Conservation (phyloP, 495 filamentous ascomycete genomes). For the Annulohypoxylon nitens region DNA sequence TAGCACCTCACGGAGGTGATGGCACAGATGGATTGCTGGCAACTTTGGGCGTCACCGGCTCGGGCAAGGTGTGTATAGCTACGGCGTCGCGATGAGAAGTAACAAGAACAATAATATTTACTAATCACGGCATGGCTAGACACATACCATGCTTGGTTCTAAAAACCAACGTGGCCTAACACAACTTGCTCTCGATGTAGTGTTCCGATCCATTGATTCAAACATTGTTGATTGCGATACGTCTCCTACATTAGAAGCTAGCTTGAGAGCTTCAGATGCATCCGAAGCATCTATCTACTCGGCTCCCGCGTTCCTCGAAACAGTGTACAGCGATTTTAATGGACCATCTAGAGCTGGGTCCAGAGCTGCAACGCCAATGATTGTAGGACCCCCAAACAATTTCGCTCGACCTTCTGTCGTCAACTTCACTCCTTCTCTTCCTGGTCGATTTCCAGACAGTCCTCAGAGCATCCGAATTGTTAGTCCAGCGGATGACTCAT, state of each 20-base stretch:
- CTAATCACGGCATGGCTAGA: constrained; percentile 64
- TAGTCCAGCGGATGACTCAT: constrained; percentile 48
- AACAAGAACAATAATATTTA: background rate
- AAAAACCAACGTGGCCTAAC: constrained; percentile 87
- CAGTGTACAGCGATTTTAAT: constrained; percentile 76
- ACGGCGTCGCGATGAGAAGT: background rate
- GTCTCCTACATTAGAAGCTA: constrained; percentile 72
- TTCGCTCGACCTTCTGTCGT: constrained; percentile 45
- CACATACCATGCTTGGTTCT: constrained; percentile 95
- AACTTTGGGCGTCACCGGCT: constrained; percentile 94
- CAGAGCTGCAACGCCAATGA: constrained; percentile 84
- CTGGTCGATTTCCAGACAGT: constrained; percentile 48
- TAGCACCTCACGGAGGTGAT: constrained; percentile 74
- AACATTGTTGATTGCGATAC: constrained; percentile 74
- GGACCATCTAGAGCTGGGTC: constrained; percentile 71
- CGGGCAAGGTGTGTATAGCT: constrained; percentile 80
- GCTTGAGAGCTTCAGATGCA: constrained; percentile 79
- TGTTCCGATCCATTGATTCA: constrained; percentile 81
- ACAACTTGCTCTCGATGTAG: constrained; percentile 89
- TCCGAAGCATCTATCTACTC: constrained; percentile 87
- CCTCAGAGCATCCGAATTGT: constrained; percentile 59
- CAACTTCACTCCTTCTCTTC: constrained; percentile 50
- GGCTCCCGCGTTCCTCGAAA: constrained; percentile 83
- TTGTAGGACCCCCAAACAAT: constrained; percentile 68
- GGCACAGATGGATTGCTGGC: constrained; percentile 91